Percentiles rank a stretch among this genome's conserved stretches.
phyloP scores from a whole-genome alignment of 163 green algal species.

The Scenedesmus sp. region DNA sequence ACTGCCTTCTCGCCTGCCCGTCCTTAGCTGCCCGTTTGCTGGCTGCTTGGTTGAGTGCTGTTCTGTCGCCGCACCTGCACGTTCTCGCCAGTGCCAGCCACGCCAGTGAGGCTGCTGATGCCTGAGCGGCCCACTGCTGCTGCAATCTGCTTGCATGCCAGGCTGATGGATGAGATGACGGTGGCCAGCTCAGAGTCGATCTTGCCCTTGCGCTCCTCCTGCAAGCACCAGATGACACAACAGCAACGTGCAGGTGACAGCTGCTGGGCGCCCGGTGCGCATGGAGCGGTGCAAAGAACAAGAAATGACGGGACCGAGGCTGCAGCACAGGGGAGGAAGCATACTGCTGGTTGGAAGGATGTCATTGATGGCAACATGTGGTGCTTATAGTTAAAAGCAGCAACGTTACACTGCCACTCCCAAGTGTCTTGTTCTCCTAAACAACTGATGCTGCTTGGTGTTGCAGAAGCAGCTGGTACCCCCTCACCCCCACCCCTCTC shows the following conservation, averaged over 20 bases:
- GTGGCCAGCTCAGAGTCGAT: conserved; percentile 95
- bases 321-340: neutral
- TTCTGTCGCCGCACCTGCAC: neutral
- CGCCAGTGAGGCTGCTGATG: conserved; percentile 83
- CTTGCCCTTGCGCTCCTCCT: conserved; percentile 89
- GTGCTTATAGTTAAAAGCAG: neutral
- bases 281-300: too few relatives aligned
- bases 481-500: neutral
- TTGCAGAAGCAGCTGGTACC: neutral
- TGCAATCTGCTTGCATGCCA: conserved; percentile 99
- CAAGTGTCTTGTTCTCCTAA: neutral
- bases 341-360: neutral
- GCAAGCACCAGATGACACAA: conserved; percentile 23
- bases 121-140: conserved; percentile 93
- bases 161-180: conserved; percentile 94
- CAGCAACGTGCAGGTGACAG: neutral
- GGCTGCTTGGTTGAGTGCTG: too few relatives aligned
- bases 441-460: neutral
- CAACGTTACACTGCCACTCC: neutral
- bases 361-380: too few relatives aligned
- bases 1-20: too few relatives aligned
- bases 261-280: too few relatives aligned
- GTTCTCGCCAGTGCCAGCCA: neutral
- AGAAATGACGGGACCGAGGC: too few relatives aligned
- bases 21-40: too few relatives aligned